Base-by-base conservation (phyloP, 1,139 yeast genomes). In the Protomyces lactucae-debilis region DNA sequence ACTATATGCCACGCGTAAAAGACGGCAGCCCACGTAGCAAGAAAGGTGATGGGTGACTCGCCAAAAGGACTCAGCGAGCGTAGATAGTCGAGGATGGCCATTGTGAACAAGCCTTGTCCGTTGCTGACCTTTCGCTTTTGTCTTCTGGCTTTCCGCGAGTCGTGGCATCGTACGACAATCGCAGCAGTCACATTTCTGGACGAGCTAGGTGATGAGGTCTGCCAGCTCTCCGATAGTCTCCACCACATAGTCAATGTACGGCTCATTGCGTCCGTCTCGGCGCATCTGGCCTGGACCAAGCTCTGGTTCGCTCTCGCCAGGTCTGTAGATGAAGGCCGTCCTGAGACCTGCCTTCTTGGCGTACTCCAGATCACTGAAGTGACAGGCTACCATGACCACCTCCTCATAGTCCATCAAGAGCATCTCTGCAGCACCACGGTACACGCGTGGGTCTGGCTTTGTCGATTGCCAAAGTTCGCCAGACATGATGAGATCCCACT, bases 401-500 rank as follows among this genome's bases (percentile, higher is more conserved):
- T 59, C 57, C 37, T 66, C 68, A 6, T 68, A 69, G 54, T 64
- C 43, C 14, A 68, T 52, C 36, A 60, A 36, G 12, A 68, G 67
- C 45, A 60, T 36, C n/a, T 67, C 63, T 8, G 64, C 59, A 1
- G 70, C 69, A 4, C 70, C 69, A 3, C 68, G 63, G 37, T 68
- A 68, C 16, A 65, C 67, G 35, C 57, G 51, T 3, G 69, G 66
- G 9, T 68, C 60, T 14, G 70, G 70, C 55, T 68, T 68, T 57
- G 67, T 67, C 16, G 66, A 54, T 45, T 60, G 60, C 60, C 64
- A 67, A 9, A 67, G 57, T 40, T 68, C 70, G 21, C 68, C 68
- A n/a, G 67, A 67, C 16, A 68, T 55, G 10, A 68, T 51, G 8
- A 67, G 46, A 48, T 68, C 69, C 70, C 70, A 68, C 2, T 67